Percentiles rank a stretch among this genome's conserved stretches.
Evolutionary conservation across 306 rosid species (phyloP).

Genomic region (Oemleria cerasiformis): DNA sequence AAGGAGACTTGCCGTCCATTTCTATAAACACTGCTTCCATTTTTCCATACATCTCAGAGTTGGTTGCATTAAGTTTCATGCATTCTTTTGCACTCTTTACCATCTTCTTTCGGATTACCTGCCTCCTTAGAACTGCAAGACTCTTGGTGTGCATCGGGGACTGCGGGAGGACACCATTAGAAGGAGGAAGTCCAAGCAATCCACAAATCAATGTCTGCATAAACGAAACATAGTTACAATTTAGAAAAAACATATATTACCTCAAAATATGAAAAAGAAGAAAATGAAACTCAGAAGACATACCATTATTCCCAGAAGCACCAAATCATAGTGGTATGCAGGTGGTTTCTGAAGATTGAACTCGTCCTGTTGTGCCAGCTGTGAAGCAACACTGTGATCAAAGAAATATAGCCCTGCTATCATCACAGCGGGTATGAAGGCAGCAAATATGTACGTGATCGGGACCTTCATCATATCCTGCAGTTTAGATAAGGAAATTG

Average conservation of each 20-base stretch:
- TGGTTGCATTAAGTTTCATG: conserved; percentile 37
- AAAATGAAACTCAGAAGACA: not conserved
- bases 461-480: conserved; percentile 83
- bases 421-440: conserved; percentile 74
- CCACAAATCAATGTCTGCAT: conserved; percentile 82
- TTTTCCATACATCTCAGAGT: conserved; percentile 61
- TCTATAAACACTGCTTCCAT: conserved; percentile 67
- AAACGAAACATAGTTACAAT: conserved; percentile 1
- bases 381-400: conserved; percentile 87
- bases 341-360: conserved; percentile 88
- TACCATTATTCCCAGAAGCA: conserved; percentile 76
- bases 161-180: conserved; percentile 96
- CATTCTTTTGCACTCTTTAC: conserved; percentile 80
- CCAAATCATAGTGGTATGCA: conserved; percentile 78
- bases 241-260: not conserved
- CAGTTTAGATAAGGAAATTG: conserved; percentile 8
- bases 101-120: conserved; percentile 69
- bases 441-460: conserved; percentile 51
- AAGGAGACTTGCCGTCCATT: conserved; percentile 54
- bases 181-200: conserved; percentile 88
- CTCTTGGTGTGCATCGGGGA: conserved; percentile 98
- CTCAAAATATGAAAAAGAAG: not conserved
- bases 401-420: conserved; percentile 84
- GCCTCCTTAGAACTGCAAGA: conserved; percentile 69
- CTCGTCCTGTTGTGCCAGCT: conserved; percentile 83